These are phyloP conservation scores for Trichophyton schoenleinii DNA, from an alignment of 2,329 filamentous ascomycete genomes.

Conservation along the genomic window DNA sequence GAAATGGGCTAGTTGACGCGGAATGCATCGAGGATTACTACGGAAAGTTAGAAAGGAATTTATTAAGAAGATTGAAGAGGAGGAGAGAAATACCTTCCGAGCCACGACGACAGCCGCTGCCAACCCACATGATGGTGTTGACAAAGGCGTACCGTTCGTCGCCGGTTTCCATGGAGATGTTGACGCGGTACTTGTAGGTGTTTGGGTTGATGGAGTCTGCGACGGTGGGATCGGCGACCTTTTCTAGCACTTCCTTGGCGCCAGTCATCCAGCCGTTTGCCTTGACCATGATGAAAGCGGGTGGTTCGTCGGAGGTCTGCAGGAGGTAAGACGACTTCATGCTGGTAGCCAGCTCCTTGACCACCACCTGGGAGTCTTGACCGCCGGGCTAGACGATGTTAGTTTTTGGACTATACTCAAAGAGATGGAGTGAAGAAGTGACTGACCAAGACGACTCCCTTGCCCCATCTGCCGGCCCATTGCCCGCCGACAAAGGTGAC, in stretches of 20 bases:
- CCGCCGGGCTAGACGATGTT: slow-evolving; percentile 32
- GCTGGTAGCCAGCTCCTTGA: slow-evolving; percentile 36
- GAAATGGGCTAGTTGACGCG: slow-evolving; percentile 22
- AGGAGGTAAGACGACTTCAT: slow-evolving; percentile 36
- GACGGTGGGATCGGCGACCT: slow-evolving; percentile 32
- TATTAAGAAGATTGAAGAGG: not conserved
- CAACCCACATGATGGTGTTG: slow-evolving; percentile 40
- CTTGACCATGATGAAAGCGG: slow-evolving; percentile 37
- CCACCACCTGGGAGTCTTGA: slow-evolving; percentile 38
- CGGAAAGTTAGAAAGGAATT: too few relatives aligned
- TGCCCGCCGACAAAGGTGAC: slow-evolving; percentile 40
- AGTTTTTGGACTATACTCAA: not conserved
- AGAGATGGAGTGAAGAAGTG: not conserved
- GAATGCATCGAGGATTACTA: slow-evolving; percentile 29
- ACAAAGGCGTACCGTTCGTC: slow-evolving; percentile 39
- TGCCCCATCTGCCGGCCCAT: slow-evolving; percentile 42
- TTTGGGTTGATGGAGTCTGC: slow-evolving; percentile 37
- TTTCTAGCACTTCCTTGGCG: slow-evolving; percentile 38
- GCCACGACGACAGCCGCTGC: slow-evolving; percentile 36
- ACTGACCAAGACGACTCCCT: slow-evolving; percentile 39
- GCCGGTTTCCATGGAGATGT: slow-evolving; percentile 38
- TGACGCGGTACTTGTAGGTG: slow-evolving; percentile 38
- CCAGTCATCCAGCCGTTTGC: slow-evolving; percentile 39
- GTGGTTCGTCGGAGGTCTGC: slow-evolving; percentile 40
- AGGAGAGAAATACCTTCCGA: slow-evolving; percentile 29